Conservation (phyloP, 371 early-diverging fungal genomes). For the Apophysomyces elegans region DNA sequence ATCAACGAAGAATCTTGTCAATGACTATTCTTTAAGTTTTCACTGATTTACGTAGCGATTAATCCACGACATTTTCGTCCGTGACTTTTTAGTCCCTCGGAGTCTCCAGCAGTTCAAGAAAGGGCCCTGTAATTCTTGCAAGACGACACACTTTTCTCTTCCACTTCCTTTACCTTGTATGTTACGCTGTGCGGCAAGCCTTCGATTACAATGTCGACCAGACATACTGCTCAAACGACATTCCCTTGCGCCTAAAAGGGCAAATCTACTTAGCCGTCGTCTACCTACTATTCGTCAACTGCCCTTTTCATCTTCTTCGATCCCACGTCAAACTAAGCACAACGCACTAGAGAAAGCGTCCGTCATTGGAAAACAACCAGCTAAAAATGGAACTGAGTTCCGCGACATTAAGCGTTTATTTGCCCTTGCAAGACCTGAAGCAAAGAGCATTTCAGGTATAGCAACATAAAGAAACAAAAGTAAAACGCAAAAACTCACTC, state of each 20-base stretch:
- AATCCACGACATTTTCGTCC: too few species aligned
- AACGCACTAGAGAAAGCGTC: constrained; percentile 8
- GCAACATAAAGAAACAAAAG: background rate
- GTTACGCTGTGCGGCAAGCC: constrained; percentile 3
- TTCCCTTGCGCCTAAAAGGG: background rate
- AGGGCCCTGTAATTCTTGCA: background rate
- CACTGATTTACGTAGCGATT: too few species aligned
- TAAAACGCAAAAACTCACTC: background rate
- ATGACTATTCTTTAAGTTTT: too few species aligned
- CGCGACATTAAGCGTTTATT: constrained; percentile 43
- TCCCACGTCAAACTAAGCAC: constrained; percentile 8
- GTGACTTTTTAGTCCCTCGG: too few species aligned
- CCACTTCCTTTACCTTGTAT: background rate
- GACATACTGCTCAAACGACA: background rate
- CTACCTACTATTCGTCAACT: background rate
- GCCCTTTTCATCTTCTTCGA: background rate
- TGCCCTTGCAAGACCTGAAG: constrained; percentile 48
- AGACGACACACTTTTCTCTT: background rate
- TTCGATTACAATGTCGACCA: background rate
- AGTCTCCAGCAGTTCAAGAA: too few species aligned
- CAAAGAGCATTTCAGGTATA: constrained; percentile 50
- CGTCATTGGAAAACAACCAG: constrained; percentile 11
- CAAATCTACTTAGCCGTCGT: background rate
- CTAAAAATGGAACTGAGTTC: constrained; percentile 19
- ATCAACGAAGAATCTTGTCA: too few species aligned